Base-by-base conservation (phyloP, 306 rosid species). In the Astragalus glycyphyllos region DNA sequence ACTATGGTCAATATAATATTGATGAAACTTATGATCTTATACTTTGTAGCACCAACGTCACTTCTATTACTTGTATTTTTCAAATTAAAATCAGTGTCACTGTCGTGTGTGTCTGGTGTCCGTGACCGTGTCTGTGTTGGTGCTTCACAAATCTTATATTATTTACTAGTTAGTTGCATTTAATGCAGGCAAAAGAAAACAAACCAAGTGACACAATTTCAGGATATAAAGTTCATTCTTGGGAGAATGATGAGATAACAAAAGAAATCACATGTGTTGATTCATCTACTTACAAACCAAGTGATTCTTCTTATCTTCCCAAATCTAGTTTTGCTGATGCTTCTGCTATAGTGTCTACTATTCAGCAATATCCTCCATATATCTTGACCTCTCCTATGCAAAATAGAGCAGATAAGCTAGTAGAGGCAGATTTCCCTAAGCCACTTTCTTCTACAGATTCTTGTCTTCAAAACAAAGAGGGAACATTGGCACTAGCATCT, bases 111-210 rank as follows among this genome's bases (percentile, higher is more conserved):
- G 29, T 23, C 29, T 23, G 29, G 29, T 23, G 29, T 23, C 29
- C 29, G 29, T 23, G 29, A n/a, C n/a, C n/a, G n/a, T n/a, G n/a
- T 23, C 29, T 23, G 29, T 23, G 2, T 23, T 2, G 29, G 29
- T 23, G 29, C 29, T 23, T 23, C 29, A 1, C n/a, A n/a, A n/a
- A n/a, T n/a, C n/a, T n/a, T n/a, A n/a, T n/a, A n/a, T n/a, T n/a
- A n/a, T n/a, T n/a, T n/a, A n/a, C n/a, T n/a, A n/a, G n/a, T n/a
- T n/a, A n/a, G n/a, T n/a, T n/a, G n/a, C n/a, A n/a, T n/a, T n/a
- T n/a, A n/a, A n/a, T n/a, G 17, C 78, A 88, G 89, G 58, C 69
- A 61, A 69, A 80, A 13, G 85, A 84, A 77, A 44, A 13, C 23
- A 68, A 69, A 79, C 31, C 31, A 26, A 26, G 31, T 45, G 82